Percentiles rank a stretch among this genome's conserved stretches.
Evolutionary conservation across 306 rosid genomes (phyloP).

Genomic region (Malus orientalis): DNA sequence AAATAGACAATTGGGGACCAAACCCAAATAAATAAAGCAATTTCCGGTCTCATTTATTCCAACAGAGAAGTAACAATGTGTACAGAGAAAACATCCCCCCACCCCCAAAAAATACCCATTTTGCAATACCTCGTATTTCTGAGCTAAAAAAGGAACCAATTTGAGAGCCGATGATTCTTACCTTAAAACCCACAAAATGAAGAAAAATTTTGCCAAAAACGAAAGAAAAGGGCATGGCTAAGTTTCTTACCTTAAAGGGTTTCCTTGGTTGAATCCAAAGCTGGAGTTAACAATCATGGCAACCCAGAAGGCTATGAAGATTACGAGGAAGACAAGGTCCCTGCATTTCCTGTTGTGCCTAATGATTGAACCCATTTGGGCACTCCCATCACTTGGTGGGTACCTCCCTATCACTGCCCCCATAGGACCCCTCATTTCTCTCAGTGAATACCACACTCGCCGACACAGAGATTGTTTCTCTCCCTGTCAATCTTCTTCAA

Average conservation of each 20-base stretch:
- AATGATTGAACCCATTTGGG: conserved; percentile 71
- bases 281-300: conserved; percentile 96
- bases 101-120: not conserved
- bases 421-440: conserved; percentile 81
- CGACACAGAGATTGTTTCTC: not conserved
- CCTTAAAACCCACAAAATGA: not conserved
- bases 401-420: conserved; percentile 91
- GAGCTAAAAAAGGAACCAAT: conserved; percentile 13
- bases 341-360: conserved; percentile 80
- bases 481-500: conserved; percentile 9
- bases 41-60: not conserved
- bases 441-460: not conserved
- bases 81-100: not conserved
- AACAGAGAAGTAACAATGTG: conserved; percentile 5
- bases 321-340: conserved; percentile 60
- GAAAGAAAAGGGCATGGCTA: conserved; percentile 5
- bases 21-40: not conserved
- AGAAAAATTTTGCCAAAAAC: conserved; percentile 1
- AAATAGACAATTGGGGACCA: not conserved
- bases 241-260: conserved; percentile 62
- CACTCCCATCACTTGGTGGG: conserved; percentile 87
- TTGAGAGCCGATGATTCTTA: conserved; percentile 4
- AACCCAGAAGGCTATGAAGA: conserved; percentile 85
- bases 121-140: not conserved
- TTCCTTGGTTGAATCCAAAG: conserved; percentile 86